Base-by-base conservation (phyloP, 768 basidiomycete genomes). In the Brasilioporus rufonigricans region DNA sequence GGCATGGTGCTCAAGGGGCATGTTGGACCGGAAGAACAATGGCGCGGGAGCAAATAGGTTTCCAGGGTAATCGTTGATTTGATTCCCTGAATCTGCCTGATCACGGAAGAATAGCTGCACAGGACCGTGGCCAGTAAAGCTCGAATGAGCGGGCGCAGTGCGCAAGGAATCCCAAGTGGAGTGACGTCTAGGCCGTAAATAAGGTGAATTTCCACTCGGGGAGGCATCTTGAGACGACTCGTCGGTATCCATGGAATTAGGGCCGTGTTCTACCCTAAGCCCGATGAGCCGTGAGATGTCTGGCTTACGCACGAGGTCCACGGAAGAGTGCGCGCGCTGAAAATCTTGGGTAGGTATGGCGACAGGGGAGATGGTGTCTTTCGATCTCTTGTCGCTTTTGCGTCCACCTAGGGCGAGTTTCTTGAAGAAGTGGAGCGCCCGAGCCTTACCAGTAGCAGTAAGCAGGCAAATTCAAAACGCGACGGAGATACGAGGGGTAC, bases 381-480 rank as follows among this genome's bases (percentile, higher is more conserved):
- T 68, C 18, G 65, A 44, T 54, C 64, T 72, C 44, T 63, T 68
- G 7, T 45, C 59, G 41, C 65, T 61, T 38, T 69, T 60, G 32
- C 77, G 72, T 32, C 69, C 68, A 52, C 70, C 74, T 6, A 58
- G 29, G 24, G 68, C 66, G 44, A 63, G 73, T 63, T 61, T 76
- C 72, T 61, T 80, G 68, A 61, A 71, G 50, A 66, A 80, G 60
- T 65, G 71, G 66, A 70, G 65, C 68, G 52, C 74, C 48, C 74
- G 75, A 54, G 58, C 57, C 67, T 67, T 52, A 21, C 13, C 52
- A 46, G 50, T 18, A 26, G 49, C 11, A 29, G 43, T 48, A 21
- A 45, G 50, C 26, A 23, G 61, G 41, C 46, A 16, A 4, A 44
- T 65, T 65, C 48, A 4, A 51, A 72, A 61, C 43, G 19, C 2